phyloP scores from a whole-genome alignment of 768 basidiomycete genomes.

The Pleurotus sapidus region DNA sequence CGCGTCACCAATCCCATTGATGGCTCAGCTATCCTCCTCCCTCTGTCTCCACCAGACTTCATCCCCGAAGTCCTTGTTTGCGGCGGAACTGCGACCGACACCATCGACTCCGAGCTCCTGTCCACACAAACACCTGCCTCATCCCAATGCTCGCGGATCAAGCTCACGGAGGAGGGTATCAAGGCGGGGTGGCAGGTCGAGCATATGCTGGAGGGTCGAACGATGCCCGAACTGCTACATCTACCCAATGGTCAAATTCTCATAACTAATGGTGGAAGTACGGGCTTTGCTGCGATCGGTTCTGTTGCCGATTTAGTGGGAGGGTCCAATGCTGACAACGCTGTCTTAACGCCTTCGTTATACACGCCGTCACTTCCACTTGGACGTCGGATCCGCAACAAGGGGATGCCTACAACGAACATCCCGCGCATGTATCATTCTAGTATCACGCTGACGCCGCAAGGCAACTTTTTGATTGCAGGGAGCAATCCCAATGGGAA shows the following conservation, averaged over 20 bases:
- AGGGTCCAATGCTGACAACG: constrained; percentile 44
- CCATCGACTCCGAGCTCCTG: too few species aligned
- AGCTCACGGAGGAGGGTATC: constrained; percentile 28
- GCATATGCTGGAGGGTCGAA: constrained; percentile 41
- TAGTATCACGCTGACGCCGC: constrained; percentile 27
- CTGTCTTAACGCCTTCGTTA: constrained; percentile 32
- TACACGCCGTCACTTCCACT: constrained; percentile 33
- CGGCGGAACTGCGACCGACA: too few species aligned
- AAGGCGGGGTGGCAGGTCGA: constrained; percentile 40
- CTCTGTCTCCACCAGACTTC: too few species aligned
- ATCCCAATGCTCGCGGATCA: constrained; percentile 31
- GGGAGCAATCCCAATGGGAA: constrained; percentile 32
- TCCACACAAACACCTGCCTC: constrained; percentile 45
- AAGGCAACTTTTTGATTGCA: constrained; percentile 20
- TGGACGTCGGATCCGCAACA: constrained; percentile 36
- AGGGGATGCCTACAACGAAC: constrained; percentile 20
- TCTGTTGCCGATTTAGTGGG: constrained; percentile 25
- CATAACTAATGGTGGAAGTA: constrained; percentile 47
- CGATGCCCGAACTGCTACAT: constrained; percentile 54
- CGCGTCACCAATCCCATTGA: too few species aligned
- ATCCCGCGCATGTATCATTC: constrained; percentile 34
- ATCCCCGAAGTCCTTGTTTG: too few species aligned
- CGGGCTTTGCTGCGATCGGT: constrained; percentile 21
- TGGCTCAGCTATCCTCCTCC: too few species aligned
- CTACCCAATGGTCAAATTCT: constrained; percentile 28